Conservation (phyloP, 305 asterid species). For the Rubia balearica region DNA sequence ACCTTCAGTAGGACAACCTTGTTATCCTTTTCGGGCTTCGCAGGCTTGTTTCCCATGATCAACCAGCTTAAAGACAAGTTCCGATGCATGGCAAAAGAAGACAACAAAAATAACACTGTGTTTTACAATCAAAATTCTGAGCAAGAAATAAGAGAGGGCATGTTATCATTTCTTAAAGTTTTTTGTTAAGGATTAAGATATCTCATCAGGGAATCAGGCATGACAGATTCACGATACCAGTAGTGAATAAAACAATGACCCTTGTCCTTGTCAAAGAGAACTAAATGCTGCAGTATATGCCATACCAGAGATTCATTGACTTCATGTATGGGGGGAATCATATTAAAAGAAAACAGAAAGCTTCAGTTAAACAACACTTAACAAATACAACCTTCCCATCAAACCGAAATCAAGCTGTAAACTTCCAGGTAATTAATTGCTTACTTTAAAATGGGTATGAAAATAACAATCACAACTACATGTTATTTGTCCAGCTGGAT, state of each 20-base stretch:
- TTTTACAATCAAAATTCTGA: not conserved
- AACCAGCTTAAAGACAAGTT: slow-evolving; percentile 21
- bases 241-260: not conserved
- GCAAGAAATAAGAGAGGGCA: slow-evolving; percentile 3
- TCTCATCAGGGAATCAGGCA: not conserved
- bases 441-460: not conserved
- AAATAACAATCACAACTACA: not conserved
- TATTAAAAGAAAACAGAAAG: not conserved
- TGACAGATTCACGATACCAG: not conserved
- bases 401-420: not conserved
- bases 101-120: no score
- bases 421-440: not conserved
- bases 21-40: slow-evolving; percentile 44
- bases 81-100: not conserved
- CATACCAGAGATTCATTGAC: not conserved
- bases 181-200: not conserved
- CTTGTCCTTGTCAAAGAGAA: not conserved
- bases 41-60: slow-evolving; percentile 70
- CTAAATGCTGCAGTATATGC: not conserved
- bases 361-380: not conserved
- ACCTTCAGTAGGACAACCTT: slow-evolving; percentile 49
- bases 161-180: not conserved
- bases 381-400: not conserved
- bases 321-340: not conserved
- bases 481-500: not conserved